Evolutionary conservation across 1,284 basidiomycete species (phyloP), one percentile per base, ranked within the genome.

Genomic region (Peniophora sp.): DNA sequence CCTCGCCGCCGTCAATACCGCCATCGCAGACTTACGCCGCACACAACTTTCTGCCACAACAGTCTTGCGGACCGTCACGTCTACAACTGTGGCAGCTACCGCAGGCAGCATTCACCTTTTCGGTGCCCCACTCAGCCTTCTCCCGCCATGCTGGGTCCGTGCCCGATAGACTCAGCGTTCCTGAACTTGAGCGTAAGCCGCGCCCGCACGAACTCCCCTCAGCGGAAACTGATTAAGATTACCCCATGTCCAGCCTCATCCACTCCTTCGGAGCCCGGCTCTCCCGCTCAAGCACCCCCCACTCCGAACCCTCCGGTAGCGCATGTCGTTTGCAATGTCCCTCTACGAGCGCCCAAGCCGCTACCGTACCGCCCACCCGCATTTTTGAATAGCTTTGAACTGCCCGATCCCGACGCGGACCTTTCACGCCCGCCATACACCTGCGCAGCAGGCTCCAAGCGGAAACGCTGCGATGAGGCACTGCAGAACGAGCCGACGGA

Each of bases 371-470:
- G 82, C 53, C 81, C 81, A 5, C 82, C 83, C 18, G 79, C 76
- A 0, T 83, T 84, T 63, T 75, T 85, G 51, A 77, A 81, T 48
- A 52, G 60, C 52, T 56, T 80, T 58, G 79, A 83, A 49, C 67
- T 79, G 32, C 83, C 82, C 0, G 82, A 83, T 63, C 68, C 78
- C n/a, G 81, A 83, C 63, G 79, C 83, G 59, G 81, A 85, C 59
- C 74, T 85, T 46, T 85, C 83, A 0, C 76, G 78, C 57, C 80
- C 83, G 3, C 82, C 83, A 0, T 84, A 85, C 66, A 79, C 73
- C 5, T 68, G 68, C 52, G 62, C 65, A 51, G 61, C 65, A 47
- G 72, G 73, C 15, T 63, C 68, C 15, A 83, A 83, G 60, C 78
- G 81, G 50, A 83, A 80, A 56, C 80, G 77, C 49, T 60, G 63